Percentiles rank a stretch among this genome's conserved stretches.
Evolutionary conservation across 257 asterid genomes (phyloP).

Genomic region (Solanum chilense): DNA sequence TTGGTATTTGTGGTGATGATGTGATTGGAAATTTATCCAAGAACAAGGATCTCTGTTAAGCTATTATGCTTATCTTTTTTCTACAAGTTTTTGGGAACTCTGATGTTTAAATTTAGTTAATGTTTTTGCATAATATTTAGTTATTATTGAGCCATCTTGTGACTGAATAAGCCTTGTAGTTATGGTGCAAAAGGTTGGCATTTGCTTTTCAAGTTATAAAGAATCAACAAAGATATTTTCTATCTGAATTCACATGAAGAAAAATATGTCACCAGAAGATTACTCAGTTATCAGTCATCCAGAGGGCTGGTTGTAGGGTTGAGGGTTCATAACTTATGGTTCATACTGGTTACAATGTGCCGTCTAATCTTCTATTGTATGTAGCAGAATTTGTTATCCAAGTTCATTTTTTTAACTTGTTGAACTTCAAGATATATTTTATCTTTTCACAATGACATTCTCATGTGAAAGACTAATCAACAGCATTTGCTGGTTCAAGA

Average conservation of each 20-base stretch:
- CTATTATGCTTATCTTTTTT: background rate
- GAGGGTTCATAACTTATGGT: background rate
- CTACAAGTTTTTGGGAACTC: background rate
- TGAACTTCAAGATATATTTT: background rate
- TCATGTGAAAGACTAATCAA: slow-evolving; percentile 29
- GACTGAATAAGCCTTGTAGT: background rate
- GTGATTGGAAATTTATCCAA: background rate
- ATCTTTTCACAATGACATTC: slow-evolving; percentile 12
- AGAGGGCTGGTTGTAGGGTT: background rate
- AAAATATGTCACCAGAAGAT: background rate
- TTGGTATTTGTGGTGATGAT: background rate
- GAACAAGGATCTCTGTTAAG: background rate
- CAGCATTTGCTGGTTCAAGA: slow-evolving; percentile 97
- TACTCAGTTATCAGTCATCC: background rate
- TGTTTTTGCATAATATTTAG: background rate
- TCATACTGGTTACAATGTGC: background rate
- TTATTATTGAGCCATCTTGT: background rate
- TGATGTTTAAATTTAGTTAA: background rate
- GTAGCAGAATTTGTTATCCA: background rate
- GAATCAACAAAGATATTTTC: background rate
- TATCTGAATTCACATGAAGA: background rate
- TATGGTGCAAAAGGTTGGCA: background rate
- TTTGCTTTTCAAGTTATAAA: background rate
- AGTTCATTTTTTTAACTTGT: background rate
- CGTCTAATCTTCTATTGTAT: background rate